phyloP scores from a whole-genome alignment of 2,329 filamentous ascomycete genomes.

The Trichoderma guizhouense region DNA sequence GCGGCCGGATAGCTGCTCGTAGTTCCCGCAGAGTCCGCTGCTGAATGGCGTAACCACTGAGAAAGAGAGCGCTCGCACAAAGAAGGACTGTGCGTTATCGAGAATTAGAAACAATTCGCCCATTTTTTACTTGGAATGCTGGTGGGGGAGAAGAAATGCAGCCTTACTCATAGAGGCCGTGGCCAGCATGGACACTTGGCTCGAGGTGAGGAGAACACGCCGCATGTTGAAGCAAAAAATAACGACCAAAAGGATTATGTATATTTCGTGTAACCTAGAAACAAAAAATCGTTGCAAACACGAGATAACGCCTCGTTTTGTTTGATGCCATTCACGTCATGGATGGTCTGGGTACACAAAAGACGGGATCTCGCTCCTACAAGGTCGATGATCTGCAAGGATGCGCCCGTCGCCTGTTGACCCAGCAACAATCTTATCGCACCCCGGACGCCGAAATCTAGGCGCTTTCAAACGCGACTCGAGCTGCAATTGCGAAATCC shows the following conservation, averaged over 20 bases:
- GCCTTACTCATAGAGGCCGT: conserved; percentile 61
- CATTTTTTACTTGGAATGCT: not conserved
- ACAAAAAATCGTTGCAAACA: not conserved
- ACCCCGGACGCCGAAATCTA: not conserved
- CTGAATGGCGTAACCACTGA: conserved; percentile 83
- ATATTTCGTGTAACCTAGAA: not conserved
- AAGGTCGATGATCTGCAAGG: not conserved
- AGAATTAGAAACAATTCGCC: not conserved
- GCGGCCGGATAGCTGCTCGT: conserved; percentile 63
- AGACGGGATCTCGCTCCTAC: not conserved
- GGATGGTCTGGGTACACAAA: not conserved
- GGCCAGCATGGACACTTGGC: conserved; percentile 66
- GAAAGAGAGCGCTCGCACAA: conserved; percentile 79
- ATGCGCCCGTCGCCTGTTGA: conserved; percentile 28
- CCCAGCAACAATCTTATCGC: conserved; percentile 47
- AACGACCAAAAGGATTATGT: not conserved
- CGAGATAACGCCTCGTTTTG: not conserved
- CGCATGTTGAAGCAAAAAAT: conserved; percentile 27
- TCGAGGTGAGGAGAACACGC: conserved; percentile 61
- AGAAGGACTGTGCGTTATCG: conserved; percentile 55
- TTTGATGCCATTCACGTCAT: not conserved
- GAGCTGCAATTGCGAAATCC: conserved; percentile 20
- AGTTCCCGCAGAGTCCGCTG: conserved; percentile 79
- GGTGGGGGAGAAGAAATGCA: not conserved
- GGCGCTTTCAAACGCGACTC: conserved; percentile 16